Percentiles rank a stretch among this genome's conserved stretches.
Evolutionary conservation across 1,139 yeast species (phyloP).

Genomic region (Scheffersomyces insectosa): DNA sequence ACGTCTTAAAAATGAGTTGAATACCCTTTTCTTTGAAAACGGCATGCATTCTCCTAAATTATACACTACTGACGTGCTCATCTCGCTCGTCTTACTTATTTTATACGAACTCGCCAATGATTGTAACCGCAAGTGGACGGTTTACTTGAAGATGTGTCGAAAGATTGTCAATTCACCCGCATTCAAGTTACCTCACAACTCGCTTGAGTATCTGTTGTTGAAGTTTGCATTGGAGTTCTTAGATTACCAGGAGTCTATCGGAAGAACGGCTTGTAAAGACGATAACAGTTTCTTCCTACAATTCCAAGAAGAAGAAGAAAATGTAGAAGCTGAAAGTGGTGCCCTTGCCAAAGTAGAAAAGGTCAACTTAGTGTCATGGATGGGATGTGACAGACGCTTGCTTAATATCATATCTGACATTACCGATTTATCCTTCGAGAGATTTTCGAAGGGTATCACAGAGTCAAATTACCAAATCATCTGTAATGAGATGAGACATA

Average conservation of each 20-base stretch:
- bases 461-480: conserved; percentile 16
- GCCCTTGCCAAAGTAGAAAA: conserved; percentile 3
- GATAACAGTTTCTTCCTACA: conserved; percentile 24
- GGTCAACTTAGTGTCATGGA: conserved; percentile 16
- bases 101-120: conserved; percentile 31
- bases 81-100: conserved; percentile 25
- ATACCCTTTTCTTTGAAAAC: neutral
- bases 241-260: conserved; percentile 33
- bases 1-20: neutral
- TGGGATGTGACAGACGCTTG: conserved; percentile 33
- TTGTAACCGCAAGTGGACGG: conserved; percentile 27
- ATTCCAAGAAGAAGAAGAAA: conserved; percentile 13
- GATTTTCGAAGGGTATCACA: conserved; percentile 13
- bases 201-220: conserved; percentile 22
- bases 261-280: conserved; percentile 36
- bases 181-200: conserved; percentile 16
- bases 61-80: conserved; percentile 18
- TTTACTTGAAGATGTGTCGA: conserved; percentile 23
- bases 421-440: conserved; percentile 35
- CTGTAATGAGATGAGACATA: conserved; percentile 13
- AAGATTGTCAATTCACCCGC: conserved; percentile 16
- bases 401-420: conserved; percentile 32
- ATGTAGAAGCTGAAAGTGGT: neutral
- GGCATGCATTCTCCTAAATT: neutral
- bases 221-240: conserved; percentile 29